These are phyloP conservation scores for Dovyalis caffra DNA, from an alignment of 345 rosid genomes.

Conservation along the genomic window DNA sequence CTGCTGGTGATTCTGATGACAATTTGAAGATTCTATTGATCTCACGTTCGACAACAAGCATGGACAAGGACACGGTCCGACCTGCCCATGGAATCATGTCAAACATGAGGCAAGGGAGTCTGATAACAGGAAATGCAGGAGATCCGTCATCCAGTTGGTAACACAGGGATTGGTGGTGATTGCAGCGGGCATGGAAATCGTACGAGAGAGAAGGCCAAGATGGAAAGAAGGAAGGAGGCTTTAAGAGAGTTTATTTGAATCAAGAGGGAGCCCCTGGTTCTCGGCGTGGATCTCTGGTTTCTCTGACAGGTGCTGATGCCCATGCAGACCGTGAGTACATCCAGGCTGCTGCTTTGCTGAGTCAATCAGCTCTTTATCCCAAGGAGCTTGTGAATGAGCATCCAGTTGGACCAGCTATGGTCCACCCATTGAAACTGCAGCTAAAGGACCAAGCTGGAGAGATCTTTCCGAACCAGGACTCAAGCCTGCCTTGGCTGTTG, in stretches of 20 bases:
- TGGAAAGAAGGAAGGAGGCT: conserved; percentile 80
- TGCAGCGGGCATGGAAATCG: conserved; percentile 99
- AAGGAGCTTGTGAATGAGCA: conserved; percentile 59
- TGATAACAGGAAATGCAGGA: conserved; percentile 53
- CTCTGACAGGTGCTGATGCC: conserved; percentile 55
- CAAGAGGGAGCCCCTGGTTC: conserved; percentile 65
- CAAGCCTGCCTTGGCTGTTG: conserved; percentile 82
- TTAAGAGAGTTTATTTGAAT: conserved; percentile 79
- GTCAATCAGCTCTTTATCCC: conserved; percentile 81
- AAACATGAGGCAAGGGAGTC: conserved; percentile 60
- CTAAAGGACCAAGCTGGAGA: conserved; percentile 61
- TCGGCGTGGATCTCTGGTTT: conserved; percentile 65
- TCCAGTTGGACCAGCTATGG: conserved; percentile 83
- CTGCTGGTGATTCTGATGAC: conserved; percentile 60
- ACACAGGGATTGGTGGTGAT: conserved; percentile 85
- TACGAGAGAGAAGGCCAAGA: conserved; percentile 64
- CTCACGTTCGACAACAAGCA: conserved; percentile 80
- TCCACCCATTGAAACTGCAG: conserved; percentile 68
- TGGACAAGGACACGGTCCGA: conserved; percentile 61
- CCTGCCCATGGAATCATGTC: conserved; percentile 51
- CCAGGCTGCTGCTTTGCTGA: conserved; percentile 89
- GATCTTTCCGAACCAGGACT: conserved; percentile 93
- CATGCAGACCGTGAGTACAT: conserved; percentile 54
- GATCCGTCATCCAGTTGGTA: conserved; percentile 46
- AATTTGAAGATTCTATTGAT: conserved; percentile 83